These are phyloP conservation scores for Sextonia rubra DNA, from an alignment of 164 flowering plant genomes.

Conservation along the genomic window DNA sequence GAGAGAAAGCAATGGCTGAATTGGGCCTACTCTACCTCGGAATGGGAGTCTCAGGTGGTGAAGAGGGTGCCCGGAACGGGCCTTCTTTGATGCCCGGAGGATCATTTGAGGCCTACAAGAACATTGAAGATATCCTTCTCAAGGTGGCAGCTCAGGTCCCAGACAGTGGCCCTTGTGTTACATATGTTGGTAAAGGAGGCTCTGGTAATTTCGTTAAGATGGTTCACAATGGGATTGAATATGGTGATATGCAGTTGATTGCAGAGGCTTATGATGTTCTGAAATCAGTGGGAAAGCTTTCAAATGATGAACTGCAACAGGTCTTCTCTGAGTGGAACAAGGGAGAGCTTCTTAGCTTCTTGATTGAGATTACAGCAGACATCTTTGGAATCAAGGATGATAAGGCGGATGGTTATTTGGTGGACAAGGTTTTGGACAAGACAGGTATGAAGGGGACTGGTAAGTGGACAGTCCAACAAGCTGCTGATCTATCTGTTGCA, in stretches of 20 bases:
- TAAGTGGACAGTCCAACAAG: slow-evolving; percentile 83
- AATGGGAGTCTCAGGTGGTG: slow-evolving; percentile 87
- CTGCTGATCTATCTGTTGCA: slow-evolving; percentile 72
- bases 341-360: slow-evolving; percentile 67
- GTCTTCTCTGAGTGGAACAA: slow-evolving; percentile 74
- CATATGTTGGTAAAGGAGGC: slow-evolving; percentile 71
- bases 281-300: slow-evolving; percentile 57
- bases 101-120: slow-evolving; percentile 53
- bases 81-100: slow-evolving; percentile 92
- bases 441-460: slow-evolving; percentile 88
- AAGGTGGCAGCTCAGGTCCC: slow-evolving; percentile 76
- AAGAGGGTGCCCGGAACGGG: slow-evolving; percentile 74
- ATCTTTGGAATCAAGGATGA: slow-evolving; percentile 65
- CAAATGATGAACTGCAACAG: slow-evolving; percentile 49
- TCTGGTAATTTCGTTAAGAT: slow-evolving; percentile 78
- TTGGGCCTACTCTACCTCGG: slow-evolving; percentile 63
- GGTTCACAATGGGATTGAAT: slow-evolving; percentile 80
- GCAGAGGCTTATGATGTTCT: slow-evolving; percentile 72
- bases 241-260: slow-evolving; percentile 77
- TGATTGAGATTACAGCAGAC: slow-evolving; percentile 74
- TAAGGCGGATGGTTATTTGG: slow-evolving; percentile 57
- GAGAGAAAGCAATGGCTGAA: slow-evolving; percentile 50
- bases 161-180: slow-evolving; percentile 72
- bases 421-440: slow-evolving; percentile 74
- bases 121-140: slow-evolving; percentile 59